Evolutionary conservation across 2,329 filamentous ascomycete genomes (phyloP), one percentile per base, ranked within the genome.

Genomic region (Zelopaecilomyces penicillatus): DNA sequence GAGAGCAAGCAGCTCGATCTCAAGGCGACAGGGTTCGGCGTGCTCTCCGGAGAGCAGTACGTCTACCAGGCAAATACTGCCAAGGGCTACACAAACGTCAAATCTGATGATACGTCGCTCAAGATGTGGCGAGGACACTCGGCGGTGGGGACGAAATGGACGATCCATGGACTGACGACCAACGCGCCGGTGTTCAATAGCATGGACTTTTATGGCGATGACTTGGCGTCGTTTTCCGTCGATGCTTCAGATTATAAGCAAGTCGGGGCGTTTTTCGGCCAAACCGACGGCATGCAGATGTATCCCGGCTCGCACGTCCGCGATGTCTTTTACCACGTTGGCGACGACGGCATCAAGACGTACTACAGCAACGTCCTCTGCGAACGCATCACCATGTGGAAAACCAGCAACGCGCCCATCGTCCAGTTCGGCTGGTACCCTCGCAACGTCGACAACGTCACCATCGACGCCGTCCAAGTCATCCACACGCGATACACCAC

Each of bases 41-140:
- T 66, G 6, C 52, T 66, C 3, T 65, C 62, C 0, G 64, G 64
- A 9, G 64, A 66, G 45, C 55, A 64, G 37, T 66, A 66, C 42
- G 60, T 64, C 5, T 66, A 64, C 47, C 59, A 64, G 43, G 63
- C 64, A 27, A 65, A 65, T 46, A 54, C 55, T 1, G 53, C 52
- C 5, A 31, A 54, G 5, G 45, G 50, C 33, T 65, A 63, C 49
- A 47, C 47, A 26, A 57, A 55, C 45, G 45, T 51, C 19, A 57
- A 61, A 41, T 55, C 51, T 30, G 57, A 65, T 49, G 46, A 49
- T 12, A 52, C 52, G 19, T 56, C 52, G 12, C 50, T 65, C 8
- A 54, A 54, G 6, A 63, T 66, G 57, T 65, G 60, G 50, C 52
- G 57, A 12, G 47, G 55, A 40, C 52, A 54, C 31, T 47, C 47